A percentile compares a stretch with the other conserved stretches of the same genome.
Conservation (phyloP, 306 rosid genomes). For the Benincasa hispida region DNA sequence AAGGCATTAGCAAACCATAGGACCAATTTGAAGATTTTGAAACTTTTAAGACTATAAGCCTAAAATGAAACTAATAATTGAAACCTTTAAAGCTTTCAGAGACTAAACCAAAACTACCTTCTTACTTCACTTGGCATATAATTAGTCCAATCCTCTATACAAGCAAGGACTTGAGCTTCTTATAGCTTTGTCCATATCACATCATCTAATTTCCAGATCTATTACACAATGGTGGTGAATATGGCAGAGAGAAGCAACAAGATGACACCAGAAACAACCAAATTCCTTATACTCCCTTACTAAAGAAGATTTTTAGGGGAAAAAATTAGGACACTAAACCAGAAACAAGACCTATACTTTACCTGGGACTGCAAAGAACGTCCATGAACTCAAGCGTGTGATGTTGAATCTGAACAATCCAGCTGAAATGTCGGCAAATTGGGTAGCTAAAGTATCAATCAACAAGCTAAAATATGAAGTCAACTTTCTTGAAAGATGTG, state of each 20-base stretch:
- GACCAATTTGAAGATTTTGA: too few species aligned
- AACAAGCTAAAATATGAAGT: background rate
- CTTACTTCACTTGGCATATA: background rate
- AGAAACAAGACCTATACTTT: background rate
- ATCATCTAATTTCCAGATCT: background rate
- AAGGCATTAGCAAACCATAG: too few species aligned
- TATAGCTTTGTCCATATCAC: background rate
- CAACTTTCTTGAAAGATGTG: background rate
- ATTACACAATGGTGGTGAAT: background rate
- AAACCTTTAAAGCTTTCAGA: too few species aligned
- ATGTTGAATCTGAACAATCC: background rate
- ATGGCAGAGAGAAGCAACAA: background rate
- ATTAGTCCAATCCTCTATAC: background rate
- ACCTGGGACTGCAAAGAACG: background rate
- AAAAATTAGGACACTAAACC: background rate
- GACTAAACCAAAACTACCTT: background rate
- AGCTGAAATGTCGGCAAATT: constrained; percentile 2
- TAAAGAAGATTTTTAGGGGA: background rate
- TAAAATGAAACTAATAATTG: too few species aligned
- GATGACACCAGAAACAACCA: background rate
- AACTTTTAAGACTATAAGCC: background rate
- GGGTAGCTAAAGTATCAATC: background rate
- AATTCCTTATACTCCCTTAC: background rate
- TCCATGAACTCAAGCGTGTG: background rate
- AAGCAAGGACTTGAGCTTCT: background rate